phyloP scores from a whole-genome alignment of 345 rosid species.

The Odontarrhena argentea region DNA sequence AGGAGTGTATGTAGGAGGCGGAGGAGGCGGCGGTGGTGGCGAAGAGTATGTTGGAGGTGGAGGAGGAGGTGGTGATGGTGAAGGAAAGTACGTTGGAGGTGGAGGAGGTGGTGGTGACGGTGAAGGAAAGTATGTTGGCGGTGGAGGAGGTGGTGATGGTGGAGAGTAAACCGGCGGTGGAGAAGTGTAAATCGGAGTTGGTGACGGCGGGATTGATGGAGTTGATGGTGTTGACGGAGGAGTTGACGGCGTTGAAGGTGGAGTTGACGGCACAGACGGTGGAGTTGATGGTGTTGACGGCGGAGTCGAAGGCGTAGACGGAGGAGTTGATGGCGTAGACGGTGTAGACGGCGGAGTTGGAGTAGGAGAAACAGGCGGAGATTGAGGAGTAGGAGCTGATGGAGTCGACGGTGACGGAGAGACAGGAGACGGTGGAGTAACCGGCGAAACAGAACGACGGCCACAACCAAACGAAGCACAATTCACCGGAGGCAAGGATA shows the following conservation, averaged over 20 bases:
- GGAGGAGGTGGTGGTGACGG: constrained; percentile 44
- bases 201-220: constrained; percentile 31
- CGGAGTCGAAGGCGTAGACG: constrained; percentile 46
- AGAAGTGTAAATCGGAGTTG: constrained; percentile 12
- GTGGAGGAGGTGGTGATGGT: constrained; percentile 33
- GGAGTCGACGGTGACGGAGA: constrained; percentile 37
- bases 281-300: constrained; percentile 27
- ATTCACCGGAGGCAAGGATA: constrained; percentile 52
- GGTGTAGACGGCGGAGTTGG: constrained; percentile 41
- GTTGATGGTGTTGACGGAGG: constrained; percentile 32
- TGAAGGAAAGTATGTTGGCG: constrained; percentile 39
- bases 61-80: constrained; percentile 41
- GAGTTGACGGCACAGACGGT: constrained; percentile 24
- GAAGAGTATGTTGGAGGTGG: constrained; percentile 6
- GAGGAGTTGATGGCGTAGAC: constrained; percentile 55
- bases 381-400: constrained; percentile 35
- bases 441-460: constrained; percentile 60
- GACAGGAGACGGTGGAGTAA: constrained; percentile 48
- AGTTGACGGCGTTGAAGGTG: constrained; percentile 43
- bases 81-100: constrained; percentile 12
- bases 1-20: constrained; percentile 28
- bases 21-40: constrained; percentile 32
- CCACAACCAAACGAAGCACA: constrained; percentile 71
- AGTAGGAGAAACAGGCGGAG: constrained; percentile 46
- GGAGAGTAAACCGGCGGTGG: constrained; percentile 19